phyloP scores from a whole-genome alignment of 2,329 filamentous ascomycete genomes.

The Neopestalotiopsis sp. region DNA sequence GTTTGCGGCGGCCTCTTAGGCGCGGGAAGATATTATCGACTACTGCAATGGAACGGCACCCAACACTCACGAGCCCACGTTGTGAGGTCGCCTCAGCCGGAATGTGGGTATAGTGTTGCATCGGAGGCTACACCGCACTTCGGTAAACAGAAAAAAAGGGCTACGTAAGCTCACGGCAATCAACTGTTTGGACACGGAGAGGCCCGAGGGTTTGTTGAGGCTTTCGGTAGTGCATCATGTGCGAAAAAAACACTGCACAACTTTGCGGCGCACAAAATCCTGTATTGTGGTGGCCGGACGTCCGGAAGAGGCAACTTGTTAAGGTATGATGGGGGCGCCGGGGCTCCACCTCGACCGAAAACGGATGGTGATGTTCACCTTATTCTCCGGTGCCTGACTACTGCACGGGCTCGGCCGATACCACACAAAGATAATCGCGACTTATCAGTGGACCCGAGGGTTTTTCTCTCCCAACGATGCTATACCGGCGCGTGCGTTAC shows the following conservation, averaged over 20 bases:
- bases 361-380: slow-evolving; percentile 7
- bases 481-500: not conserved
- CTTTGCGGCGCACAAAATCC: not conserved
- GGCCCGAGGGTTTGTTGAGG: not conserved
- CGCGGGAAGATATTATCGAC: slow-evolving; percentile 11
- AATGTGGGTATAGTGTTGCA: slow-evolving; percentile 13
- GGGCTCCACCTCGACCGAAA: slow-evolving; percentile 8
- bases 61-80: not conserved
- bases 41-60: not conserved
- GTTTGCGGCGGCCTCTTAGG: not conserved
- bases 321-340: slow-evolving; percentile 3
- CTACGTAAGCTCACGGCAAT: slow-evolving; percentile 10
- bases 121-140: slow-evolving; percentile 12
- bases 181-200: not conserved
- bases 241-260: not conserved
- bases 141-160: slow-evolving; percentile 9
- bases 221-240: slow-evolving; percentile 11
- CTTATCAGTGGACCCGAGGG: not conserved
- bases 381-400: slow-evolving; percentile 7
- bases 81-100: slow-evolving; percentile 10
- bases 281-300: not conserved
- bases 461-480: no score
- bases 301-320: slow-evolving; percentile 17
- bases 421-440: not conserved
- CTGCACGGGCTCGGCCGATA: not conserved